Base-by-base conservation (phyloP, 176 grass and related monocot species). In the Cocos nucifera region DNA sequence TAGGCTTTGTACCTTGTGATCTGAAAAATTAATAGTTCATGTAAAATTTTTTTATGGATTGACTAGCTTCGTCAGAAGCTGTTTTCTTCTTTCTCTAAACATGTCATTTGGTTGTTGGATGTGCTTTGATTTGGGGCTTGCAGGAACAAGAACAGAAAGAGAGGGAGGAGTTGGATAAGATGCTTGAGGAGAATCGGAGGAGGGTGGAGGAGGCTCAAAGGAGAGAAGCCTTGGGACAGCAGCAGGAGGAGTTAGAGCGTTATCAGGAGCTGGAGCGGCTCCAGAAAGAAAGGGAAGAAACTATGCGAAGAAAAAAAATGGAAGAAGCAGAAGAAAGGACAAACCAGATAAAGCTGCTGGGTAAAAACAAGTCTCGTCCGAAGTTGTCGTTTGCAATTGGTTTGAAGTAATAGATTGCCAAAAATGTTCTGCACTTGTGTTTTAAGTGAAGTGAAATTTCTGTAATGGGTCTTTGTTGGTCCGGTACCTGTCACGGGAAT, bases 191-290 rank as follows among this genome's bases (percentile, higher is more conserved):
- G 61, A 86, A 98, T 50, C 67, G 39, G 67, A 92, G 89, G 77
- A 98, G 79, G 69, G 93, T 83, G 0, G 84, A 98, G 66, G 93
- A 85, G 76, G 75, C 87, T 14, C 71, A 79, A 74, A 85, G 65
- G 75, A 91, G 77, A 80, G 76, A 82, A 85, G 93, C 82, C 1
- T 74, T 88, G 73, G 87, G 92, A 57, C 84, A 82, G 65, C 81
- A 98, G 59, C 78, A 98, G 76, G 86, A 85, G 83, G 93, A 98
- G 64, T 58, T 98, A 61, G 87, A 98, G 70, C 81, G 93, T 26
- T 91, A 92, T 67, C 83, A 88, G 73, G 93, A 97, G 69, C 52
- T 97, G 63, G 84, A 97, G 69, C 75, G 59, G 79, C 82, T 88
- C 32, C 87, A 97, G 65, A 91, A 84, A 62, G 79, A 88, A 67